Evolutionary conservation across 2,329 filamentous ascomycete species (phyloP).

Genomic region (Penicillium decumbens): DNA sequence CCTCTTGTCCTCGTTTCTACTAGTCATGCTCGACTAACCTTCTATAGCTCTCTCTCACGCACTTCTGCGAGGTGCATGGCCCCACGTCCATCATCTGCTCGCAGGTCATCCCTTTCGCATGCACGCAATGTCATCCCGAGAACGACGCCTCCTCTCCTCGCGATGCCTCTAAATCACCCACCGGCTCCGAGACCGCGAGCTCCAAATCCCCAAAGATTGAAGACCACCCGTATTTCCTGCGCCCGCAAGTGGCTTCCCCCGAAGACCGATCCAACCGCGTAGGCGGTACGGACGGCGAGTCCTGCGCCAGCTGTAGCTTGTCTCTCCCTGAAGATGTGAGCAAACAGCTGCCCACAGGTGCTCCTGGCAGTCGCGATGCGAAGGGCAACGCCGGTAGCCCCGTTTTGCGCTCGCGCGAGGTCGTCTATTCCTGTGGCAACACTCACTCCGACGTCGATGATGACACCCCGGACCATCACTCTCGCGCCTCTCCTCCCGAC

Average conservation of each 20-base stretch:
- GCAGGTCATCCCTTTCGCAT: conserved; percentile 53
- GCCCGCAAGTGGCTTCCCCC: conserved; percentile 32
- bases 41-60: conserved; percentile 55
- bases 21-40: conserved; percentile 4
- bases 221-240: conserved; percentile 51
- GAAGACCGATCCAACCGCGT: conserved; percentile 46
- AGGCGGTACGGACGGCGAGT: conserved; percentile 46
- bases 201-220: conserved; percentile 37
- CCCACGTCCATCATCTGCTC: conserved; percentile 60
- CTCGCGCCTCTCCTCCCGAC: conserved; percentile 36
- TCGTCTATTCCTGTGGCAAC: conserved; percentile 49
- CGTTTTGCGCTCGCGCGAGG: conserved; percentile 52
- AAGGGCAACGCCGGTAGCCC: conserved; percentile 51
- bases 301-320: conserved; percentile 56
- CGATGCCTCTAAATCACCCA: conserved; percentile 16
- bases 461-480: conserved; percentile 31
- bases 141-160: conserved; percentile 30
- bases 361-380: conserved; percentile 49
- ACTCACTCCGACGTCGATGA: conserved; percentile 37
- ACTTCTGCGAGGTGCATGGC: conserved; percentile 61
- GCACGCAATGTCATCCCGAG: conserved; percentile 49
- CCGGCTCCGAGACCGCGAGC: conserved; percentile 13
- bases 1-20: conserved; percentile 2
- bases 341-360: conserved; percentile 50
- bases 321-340: conserved; percentile 52